A percentile compares a stretch with the other conserved stretches of the same genome.
phyloP scores from a whole-genome alignment of 2,329 filamentous ascomycete genomes.

The Dothistroma pini region DNA sequence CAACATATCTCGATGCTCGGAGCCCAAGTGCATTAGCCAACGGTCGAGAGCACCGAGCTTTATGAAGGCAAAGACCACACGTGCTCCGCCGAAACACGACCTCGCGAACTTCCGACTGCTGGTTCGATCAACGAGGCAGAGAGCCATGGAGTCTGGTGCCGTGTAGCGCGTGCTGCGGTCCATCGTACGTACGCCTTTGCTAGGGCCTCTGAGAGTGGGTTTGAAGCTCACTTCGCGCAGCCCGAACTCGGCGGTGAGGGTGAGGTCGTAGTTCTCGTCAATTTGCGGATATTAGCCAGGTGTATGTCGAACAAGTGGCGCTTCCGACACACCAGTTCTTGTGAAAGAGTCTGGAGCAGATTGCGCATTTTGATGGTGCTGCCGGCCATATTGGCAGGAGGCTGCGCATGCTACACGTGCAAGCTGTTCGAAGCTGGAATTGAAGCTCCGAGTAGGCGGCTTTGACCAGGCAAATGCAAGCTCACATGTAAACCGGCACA shows the following conservation, averaged over 20 bases:
- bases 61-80: not conserved
- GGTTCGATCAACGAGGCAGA: not conserved
- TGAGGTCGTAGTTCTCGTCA: slow-evolving; percentile 4
- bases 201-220: not conserved
- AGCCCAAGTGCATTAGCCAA: not conserved
- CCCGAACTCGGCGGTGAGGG: slow-evolving; percentile 1
- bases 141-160: not conserved
- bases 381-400: not conserved
- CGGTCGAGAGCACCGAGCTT: not conserved
- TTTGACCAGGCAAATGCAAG: no score
- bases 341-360: not conserved
- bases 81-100: not conserved
- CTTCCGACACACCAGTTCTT: not conserved
- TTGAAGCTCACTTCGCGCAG: not conserved
- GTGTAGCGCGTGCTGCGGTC: not conserved
- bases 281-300: not conserved
- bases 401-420: no score
- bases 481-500: no score
- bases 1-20: not conserved
- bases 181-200: not conserved
- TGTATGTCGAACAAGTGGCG: not conserved
- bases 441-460: not conserved
- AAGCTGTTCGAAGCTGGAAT: not conserved
- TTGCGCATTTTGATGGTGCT: not conserved
- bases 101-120: not conserved